A percentile compares a stretch with the other conserved stretches of the same genome.
Evolutionary conservation across 768 basidiomycete genomes (phyloP).

Genomic region (Termitomyces sp.): DNA sequence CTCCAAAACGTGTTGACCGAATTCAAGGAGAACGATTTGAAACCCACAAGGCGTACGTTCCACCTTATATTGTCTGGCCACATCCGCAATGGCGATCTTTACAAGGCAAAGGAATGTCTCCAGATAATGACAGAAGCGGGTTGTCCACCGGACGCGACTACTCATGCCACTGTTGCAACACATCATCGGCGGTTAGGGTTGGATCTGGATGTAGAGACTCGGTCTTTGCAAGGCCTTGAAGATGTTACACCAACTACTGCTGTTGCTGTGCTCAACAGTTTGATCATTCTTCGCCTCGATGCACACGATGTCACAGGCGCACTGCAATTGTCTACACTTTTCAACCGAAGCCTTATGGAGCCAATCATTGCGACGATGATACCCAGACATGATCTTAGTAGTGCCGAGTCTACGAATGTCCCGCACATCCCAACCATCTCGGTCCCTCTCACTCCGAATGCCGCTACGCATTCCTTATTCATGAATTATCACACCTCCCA

Average conservation of each 20-base stretch:
- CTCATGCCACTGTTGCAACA: slow-evolving; percentile 53
- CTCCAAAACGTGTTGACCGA: slow-evolving; percentile 43
- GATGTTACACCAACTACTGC: slow-evolving; percentile 32
- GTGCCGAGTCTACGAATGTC: not conserved
- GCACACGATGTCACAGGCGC: slow-evolving; percentile 42
- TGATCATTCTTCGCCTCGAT: slow-evolving; percentile 61
- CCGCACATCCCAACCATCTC: slow-evolving; percentile 2
- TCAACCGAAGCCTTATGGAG: slow-evolving; percentile 26
- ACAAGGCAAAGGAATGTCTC: slow-evolving; percentile 48
- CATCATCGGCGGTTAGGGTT: slow-evolving; percentile 57
- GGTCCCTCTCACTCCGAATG: slow-evolving; percentile 37
- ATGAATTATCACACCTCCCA: slow-evolving; percentile 48
- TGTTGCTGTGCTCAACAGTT: slow-evolving; percentile 59
- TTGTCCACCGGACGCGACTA: slow-evolving; percentile 46
- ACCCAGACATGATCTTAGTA: not conserved
- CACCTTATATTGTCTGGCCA: slow-evolving; percentile 64
- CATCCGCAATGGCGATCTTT: slow-evolving; percentile 62
- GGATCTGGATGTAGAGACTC: slow-evolving; percentile 47
- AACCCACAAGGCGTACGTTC: slow-evolving; percentile 58
- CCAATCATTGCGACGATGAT: slow-evolving; percentile 17
- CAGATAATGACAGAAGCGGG: slow-evolving; percentile 52
- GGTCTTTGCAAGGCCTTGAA: slow-evolving; percentile 42
- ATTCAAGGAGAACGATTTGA: slow-evolving; percentile 39
- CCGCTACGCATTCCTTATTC: slow-evolving; percentile 56
- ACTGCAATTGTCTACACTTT: slow-evolving; percentile 41